Percentiles rank a stretch among this genome's conserved stretches.
These are phyloP conservation scores for Senecio squalidus DNA, from an alignment of 140 eudicot genomes.

Conservation along the genomic window DNA sequence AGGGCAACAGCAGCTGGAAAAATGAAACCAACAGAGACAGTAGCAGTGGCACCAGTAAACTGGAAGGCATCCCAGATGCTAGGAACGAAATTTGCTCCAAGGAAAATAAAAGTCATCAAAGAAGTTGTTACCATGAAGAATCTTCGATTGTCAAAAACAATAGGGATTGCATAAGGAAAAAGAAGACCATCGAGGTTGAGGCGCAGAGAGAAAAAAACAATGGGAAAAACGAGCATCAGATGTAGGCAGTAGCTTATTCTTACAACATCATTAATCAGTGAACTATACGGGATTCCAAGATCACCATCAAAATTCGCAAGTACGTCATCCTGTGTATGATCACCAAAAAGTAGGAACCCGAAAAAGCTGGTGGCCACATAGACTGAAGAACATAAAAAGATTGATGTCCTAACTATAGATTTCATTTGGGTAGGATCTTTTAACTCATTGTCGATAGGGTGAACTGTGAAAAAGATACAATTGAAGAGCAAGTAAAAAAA, in stretches of 20 bases:
- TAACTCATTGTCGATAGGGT: constrained; percentile 88
- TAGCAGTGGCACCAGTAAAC: constrained; percentile 95
- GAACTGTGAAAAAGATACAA: constrained; percentile 45
- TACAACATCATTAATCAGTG: constrained; percentile 66
- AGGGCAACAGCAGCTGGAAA: constrained; percentile 92
- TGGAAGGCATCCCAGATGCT: constrained; percentile 97
- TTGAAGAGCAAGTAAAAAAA: not conserved
- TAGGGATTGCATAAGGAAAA: constrained; percentile 66
- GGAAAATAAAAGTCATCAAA: constrained; percentile 59
- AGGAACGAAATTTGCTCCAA: constrained; percentile 89
- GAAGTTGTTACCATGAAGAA: constrained; percentile 50
- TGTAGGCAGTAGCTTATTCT: constrained; percentile 84
- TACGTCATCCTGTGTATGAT: constrained; percentile 72
- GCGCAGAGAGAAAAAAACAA: constrained; percentile 82
- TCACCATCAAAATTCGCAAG: constrained; percentile 93
- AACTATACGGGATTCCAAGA: constrained; percentile 73
- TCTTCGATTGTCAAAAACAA: constrained; percentile 60
- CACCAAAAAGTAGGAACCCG: constrained; percentile 79
- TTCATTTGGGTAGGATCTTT: constrained; percentile 76
- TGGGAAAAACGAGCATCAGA: constrained; percentile 89
- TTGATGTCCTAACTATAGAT: constrained; percentile 71
- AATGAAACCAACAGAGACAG: constrained; percentile 83
- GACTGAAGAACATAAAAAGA: constrained; percentile 63
- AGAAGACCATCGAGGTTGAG: constrained; percentile 79
- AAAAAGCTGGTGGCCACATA: constrained; percentile 84